phyloP scores from a whole-genome alignment of 257 asterid genomes.

The Nicotiana sylvestris region DNA sequence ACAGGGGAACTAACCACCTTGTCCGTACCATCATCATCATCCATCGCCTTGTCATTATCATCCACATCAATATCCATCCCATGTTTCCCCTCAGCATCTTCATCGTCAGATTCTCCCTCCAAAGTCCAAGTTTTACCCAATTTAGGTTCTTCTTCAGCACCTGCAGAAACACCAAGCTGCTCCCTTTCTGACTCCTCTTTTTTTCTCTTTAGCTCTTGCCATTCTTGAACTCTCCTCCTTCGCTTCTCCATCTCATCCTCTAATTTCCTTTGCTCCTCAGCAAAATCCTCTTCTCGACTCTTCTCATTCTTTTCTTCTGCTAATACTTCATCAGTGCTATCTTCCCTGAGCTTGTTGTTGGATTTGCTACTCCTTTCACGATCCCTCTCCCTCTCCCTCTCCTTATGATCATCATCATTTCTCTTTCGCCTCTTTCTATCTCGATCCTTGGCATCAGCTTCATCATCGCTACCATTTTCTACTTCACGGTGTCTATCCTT shows the following conservation, averaged over 20 bases:
- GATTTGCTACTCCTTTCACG: slow-evolving; percentile 38
- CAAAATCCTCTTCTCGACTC: slow-evolving; percentile 64
- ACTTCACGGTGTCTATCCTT: slow-evolving; percentile 44
- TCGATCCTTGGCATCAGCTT: slow-evolving; percentile 43
- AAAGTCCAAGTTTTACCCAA: slow-evolving; percentile 85
- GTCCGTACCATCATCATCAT: slow-evolving; percentile 28
- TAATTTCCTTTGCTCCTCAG: slow-evolving; percentile 73
- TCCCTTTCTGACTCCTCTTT: slow-evolving; percentile 72
- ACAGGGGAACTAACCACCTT: slow-evolving; percentile 35
- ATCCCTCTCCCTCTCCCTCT: slow-evolving; percentile 52
- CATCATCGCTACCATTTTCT: slow-evolving; percentile 49
- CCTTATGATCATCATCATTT: slow-evolving; percentile 26
- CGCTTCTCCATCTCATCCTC: slow-evolving; percentile 86
- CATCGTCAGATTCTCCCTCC: slow-evolving; percentile 91
- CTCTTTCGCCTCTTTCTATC: slow-evolving; percentile 64
- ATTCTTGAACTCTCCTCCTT: slow-evolving; percentile 89
- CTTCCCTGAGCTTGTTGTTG: slow-evolving; percentile 34
- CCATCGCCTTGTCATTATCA: slow-evolving; percentile 29
- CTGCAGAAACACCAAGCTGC: slow-evolving; percentile 46
- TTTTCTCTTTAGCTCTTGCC: slow-evolving; percentile 78
- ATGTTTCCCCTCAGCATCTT: slow-evolving; percentile 58
- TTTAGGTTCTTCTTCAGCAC: slow-evolving; percentile 41
- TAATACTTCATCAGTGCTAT: slow-evolving; percentile 32
- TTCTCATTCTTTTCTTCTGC: slow-evolving; percentile 33
- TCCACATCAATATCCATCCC: slow-evolving; percentile 46